phyloP scores from a whole-genome alignment of 352 stramenopile species.

The Phytophthora fragariaefolia region DNA sequence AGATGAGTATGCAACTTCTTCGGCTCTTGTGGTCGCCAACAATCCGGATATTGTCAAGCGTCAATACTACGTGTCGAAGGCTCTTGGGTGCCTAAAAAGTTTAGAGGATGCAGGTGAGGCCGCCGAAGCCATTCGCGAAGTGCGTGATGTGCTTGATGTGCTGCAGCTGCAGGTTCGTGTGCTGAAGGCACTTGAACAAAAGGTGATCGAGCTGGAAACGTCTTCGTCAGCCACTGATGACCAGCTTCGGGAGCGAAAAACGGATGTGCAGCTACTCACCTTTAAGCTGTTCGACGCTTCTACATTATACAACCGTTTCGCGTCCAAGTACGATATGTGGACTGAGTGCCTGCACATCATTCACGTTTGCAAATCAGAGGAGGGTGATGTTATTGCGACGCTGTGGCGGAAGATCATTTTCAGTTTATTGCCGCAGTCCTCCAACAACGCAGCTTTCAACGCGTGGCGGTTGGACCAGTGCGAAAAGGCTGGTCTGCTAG shows the following conservation, averaged over 20 bases:
- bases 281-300: conserved; percentile 85
- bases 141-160: conserved; percentile 84
- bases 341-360: conserved; percentile 89
- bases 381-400: conserved; percentile 65
- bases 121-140: conserved; percentile 74
- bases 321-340: conserved; percentile 89
- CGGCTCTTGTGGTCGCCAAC: conserved; percentile 42
- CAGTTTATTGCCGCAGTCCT: conserved; percentile 68
- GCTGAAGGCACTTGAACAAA: conserved; percentile 76
- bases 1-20: conserved; percentile 47
- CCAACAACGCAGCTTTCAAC: conserved; percentile 73
- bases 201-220: conserved; percentile 69
- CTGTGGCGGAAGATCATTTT: conserved; percentile 85
- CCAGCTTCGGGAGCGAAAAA: conserved; percentile 55
- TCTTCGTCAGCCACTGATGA: conserved; percentile 46
- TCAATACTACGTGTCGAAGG: conserved; percentile 85
- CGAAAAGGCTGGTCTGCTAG: conserved; percentile 63
- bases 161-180: conserved; percentile 85
- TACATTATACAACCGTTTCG: conserved; percentile 88
- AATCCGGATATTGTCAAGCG: conserved; percentile 84
- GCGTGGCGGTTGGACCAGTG: conserved; percentile 73
- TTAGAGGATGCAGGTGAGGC: conserved; percentile 77
- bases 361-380: conserved; percentile 84
- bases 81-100: conserved; percentile 78
- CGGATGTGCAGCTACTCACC: conserved; percentile 72